Percentiles rank a stretch among this genome's conserved stretches.
phyloP scores from a whole-genome alignment of 1,284 basidiomycete species.

The Sutorius eximius region DNA sequence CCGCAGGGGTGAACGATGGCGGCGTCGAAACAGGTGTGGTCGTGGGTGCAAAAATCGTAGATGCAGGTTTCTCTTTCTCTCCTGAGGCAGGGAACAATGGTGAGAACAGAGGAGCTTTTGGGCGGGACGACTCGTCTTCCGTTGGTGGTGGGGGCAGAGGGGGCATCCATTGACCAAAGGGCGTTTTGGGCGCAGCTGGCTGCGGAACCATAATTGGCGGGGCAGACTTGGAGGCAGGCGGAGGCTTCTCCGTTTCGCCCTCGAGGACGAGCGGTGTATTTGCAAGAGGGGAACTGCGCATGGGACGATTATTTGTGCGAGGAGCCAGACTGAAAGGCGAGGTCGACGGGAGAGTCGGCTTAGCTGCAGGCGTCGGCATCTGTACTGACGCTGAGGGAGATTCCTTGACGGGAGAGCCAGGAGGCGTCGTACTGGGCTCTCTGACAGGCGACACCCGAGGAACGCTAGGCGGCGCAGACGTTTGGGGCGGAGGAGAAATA shows the following conservation, averaged over 20 bases:
- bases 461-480: slow-evolving; percentile 18
- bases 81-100: slow-evolving; percentile 5
- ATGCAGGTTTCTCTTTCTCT: slow-evolving; percentile 18
- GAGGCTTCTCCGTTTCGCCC: slow-evolving; percentile 34
- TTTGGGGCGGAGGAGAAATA: slow-evolving; percentile 28
- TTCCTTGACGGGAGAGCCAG: slow-evolving; percentile 52
- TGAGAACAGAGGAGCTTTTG: slow-evolving; percentile 46
- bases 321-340: slow-evolving; percentile 43
- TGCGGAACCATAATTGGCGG: slow-evolving; percentile 27
- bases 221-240: slow-evolving; percentile 26
- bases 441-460: slow-evolving; percentile 25
- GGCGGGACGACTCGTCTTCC: slow-evolving; percentile 27
- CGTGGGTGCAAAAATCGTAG: slow-evolving; percentile 7
- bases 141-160: slow-evolving; percentile 2
- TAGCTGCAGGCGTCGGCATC: slow-evolving; percentile 21
- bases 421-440: slow-evolving; percentile 50
- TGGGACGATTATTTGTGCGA: slow-evolving; percentile 54
- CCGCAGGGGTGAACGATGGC: background rate
- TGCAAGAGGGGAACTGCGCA: slow-evolving; percentile 63
- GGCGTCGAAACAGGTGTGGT: background rate
- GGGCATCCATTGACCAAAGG: slow-evolving; percentile 33
- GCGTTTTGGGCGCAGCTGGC: slow-evolving; percentile 39
- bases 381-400: slow-evolving; percentile 34
- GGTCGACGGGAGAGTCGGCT: slow-evolving; percentile 13
- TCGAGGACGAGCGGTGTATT: slow-evolving; percentile 46